Base-by-base conservation (phyloP, 208 protist genomes). In the Trypanosomatidae sp. region DNA sequence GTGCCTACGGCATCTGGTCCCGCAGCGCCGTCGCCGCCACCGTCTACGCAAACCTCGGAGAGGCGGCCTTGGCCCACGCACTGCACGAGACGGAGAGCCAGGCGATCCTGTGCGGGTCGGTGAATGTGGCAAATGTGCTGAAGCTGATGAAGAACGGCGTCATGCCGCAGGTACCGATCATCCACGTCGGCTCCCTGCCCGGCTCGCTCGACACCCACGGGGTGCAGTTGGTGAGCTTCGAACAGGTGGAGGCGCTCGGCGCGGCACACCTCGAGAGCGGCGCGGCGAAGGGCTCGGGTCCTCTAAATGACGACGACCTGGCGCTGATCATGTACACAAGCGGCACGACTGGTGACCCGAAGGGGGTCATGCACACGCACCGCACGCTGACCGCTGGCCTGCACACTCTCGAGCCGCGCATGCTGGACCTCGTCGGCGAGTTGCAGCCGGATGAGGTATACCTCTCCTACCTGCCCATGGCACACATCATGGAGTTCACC, bases 401-500 rank as follows among this genome's bases (percentile, higher is more conserved):
- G 56, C 78, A 84, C 66, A 73, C 65, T 65, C 94, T 85, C 80
- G 79, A 84, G 77, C 73, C 79, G 41, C 70, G 62, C 47, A 72
- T 74, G 22, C 47, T 73, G 28, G 76, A 80, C 22, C 72, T 79
- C 19, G 22, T 79, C 2, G 75, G 79, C 25, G 10, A 52, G n/a
- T 8, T 17, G 43, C 49, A 3, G 8, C 3, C 39, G 10, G 44
- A 64, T 8, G 92, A 97, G 69, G 77, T 66, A 30, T 96, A 97
- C 79, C 83, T 96, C 56, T 85, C 91, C 1, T 98, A 98, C 75
- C 82, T 98, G 22, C 96, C 96, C 36, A 81, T 98, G 30, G 96
- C 95, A 25, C 96, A 98, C 83, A 97, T 98, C 74, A 86, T 98
- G 55, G 94, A 98, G 82, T 85, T 97, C 66, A 81, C 79, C 25